These are phyloP conservation scores for Epithemia pelagica DNA, from an alignment of 108 stramenopile species.

Conservation along the genomic window DNA sequence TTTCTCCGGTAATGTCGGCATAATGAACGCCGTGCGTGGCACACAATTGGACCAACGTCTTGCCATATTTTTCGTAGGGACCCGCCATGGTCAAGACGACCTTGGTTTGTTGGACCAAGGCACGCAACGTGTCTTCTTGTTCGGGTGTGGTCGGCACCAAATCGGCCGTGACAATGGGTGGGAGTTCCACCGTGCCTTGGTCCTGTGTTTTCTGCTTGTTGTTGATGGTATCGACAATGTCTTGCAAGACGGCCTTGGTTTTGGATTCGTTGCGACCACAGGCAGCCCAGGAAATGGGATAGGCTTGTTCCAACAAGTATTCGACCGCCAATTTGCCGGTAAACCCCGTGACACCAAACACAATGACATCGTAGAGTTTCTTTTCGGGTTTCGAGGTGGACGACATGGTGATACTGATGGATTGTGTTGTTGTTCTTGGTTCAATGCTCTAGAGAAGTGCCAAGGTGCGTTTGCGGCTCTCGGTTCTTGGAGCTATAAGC, in stretches of 20 bases:
- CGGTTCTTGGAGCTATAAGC: no score
- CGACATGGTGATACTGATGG: no score
- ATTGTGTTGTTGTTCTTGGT: no score
- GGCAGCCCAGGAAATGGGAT: slow-evolving; percentile 42
- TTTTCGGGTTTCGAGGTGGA: no score
- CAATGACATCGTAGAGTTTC: slow-evolving; percentile 46
- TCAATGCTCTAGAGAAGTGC: no score
- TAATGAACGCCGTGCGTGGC: slow-evolving; percentile 21
- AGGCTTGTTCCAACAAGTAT: slow-evolving; percentile 27
- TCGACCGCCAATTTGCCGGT: slow-evolving; percentile 61
- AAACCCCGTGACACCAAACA: slow-evolving; percentile 76
- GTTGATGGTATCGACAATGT: slow-evolving; percentile 10
- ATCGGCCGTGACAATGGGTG: slow-evolving; percentile 22
- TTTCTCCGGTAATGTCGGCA: slow-evolving; percentile 31
- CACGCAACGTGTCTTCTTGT: slow-evolving; percentile 9
- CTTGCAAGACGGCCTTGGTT: slow-evolving; percentile 19
- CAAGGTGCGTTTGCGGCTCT: no score
- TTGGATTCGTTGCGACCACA: slow-evolving; percentile 38
- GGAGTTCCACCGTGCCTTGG: neutral
- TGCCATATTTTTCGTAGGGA: slow-evolving; percentile 24
- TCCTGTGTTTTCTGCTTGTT: neutral
- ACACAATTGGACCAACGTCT: slow-evolving; percentile 22
- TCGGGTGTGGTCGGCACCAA: slow-evolving; percentile 21
- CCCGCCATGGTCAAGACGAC: slow-evolving; percentile 26
- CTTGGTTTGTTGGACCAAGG: slow-evolving; percentile 49